These are phyloP conservation scores for Trichoderma gamsii DNA, from an alignment of 495 filamentous ascomycete genomes.

Conservation along the genomic window DNA sequence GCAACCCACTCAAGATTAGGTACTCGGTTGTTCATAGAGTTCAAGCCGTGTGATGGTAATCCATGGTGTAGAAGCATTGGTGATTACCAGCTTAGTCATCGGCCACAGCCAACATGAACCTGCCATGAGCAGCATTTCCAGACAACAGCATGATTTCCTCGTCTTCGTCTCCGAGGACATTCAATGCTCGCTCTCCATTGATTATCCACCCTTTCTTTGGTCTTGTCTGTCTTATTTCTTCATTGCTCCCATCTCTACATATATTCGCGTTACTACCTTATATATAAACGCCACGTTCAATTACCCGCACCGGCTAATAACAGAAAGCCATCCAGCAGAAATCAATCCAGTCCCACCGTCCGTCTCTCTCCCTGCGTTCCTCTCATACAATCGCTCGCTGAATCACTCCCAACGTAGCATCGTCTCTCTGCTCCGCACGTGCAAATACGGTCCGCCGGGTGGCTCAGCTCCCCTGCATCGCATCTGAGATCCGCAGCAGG, in stretches of 20 bases:
- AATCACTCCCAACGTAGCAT: too few relatives aligned
- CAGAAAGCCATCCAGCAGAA: not conserved
- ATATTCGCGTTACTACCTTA: too few relatives aligned
- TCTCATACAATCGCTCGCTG: not conserved
- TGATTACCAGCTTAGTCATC: not conserved
- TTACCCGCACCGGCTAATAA: constrained; percentile 2
- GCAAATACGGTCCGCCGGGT: not conserved
- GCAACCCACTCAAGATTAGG: too few relatives aligned
- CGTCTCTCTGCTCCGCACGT: not conserved
- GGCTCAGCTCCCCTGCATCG: too few relatives aligned
- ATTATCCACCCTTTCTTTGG: too few relatives aligned
- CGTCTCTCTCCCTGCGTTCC: not conserved
- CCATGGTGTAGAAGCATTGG: not conserved
- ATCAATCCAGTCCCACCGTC: not conserved
- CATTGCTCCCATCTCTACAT: too few relatives aligned
- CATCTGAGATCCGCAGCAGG: too few relatives aligned
- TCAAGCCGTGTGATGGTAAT: not conserved
- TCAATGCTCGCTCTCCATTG: too few relatives aligned
- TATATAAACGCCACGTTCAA: not conserved
- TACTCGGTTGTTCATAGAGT: not conserved
- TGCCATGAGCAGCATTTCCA: not conserved
- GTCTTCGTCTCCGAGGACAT: not conserved
- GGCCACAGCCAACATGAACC: not conserved
- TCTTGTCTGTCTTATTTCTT: too few relatives aligned
- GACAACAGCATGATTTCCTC: not conserved